phyloP scores from a whole-genome alignment of 805 yeast genomes.

The Metschnikowia hibisci region DNA sequence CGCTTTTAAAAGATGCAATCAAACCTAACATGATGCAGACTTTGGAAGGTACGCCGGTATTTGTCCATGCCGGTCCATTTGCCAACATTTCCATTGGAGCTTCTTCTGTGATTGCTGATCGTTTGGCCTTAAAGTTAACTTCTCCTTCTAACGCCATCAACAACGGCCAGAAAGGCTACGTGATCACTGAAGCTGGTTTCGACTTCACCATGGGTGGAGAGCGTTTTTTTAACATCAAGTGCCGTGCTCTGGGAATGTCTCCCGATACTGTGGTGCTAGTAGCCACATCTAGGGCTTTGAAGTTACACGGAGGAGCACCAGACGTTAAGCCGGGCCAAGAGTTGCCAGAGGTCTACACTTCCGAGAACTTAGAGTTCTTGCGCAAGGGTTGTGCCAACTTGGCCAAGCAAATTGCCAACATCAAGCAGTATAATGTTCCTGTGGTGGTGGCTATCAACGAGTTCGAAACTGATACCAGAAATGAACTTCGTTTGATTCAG shows the following conservation, averaged over 20 bases:
- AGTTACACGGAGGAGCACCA: conserved; percentile 96
- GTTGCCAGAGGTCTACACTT: conserved; percentile 73
- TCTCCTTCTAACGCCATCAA: conserved; percentile 43
- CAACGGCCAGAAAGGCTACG: conserved; percentile 64
- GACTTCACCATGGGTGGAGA: conserved; percentile 99
- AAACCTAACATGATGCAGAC: conserved; percentile 98
- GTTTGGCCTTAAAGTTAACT: conserved; percentile 85
- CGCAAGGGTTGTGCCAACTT: conserved; percentile 80
- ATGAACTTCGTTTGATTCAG: conserved; percentile 76
- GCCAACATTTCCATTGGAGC: conserved; percentile 98
- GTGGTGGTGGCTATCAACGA: conserved; percentile 93
- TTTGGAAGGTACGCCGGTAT: conserved; percentile 94
- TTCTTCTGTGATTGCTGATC: conserved; percentile 89
- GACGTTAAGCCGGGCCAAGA: conserved; percentile 92
- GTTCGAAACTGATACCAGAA: conserved; percentile 75
- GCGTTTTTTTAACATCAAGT: conserved; percentile 91
- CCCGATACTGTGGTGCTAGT: conserved; percentile 93
- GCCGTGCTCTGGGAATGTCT: conserved; percentile 81
- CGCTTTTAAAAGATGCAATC: conserved; percentile 90
- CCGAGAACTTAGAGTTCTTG: conserved; percentile 77
- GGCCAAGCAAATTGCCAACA: conserved; percentile 85
- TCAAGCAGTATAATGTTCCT: conserved; percentile 79
- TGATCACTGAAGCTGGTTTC: conserved; percentile 96
- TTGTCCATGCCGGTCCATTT: conserved; percentile 97
- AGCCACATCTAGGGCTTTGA: conserved; percentile 95